Evolutionary conservation across 495 filamentous ascomycete species (phyloP).

Genomic region (Diplogelasinospora grovesii): DNA sequence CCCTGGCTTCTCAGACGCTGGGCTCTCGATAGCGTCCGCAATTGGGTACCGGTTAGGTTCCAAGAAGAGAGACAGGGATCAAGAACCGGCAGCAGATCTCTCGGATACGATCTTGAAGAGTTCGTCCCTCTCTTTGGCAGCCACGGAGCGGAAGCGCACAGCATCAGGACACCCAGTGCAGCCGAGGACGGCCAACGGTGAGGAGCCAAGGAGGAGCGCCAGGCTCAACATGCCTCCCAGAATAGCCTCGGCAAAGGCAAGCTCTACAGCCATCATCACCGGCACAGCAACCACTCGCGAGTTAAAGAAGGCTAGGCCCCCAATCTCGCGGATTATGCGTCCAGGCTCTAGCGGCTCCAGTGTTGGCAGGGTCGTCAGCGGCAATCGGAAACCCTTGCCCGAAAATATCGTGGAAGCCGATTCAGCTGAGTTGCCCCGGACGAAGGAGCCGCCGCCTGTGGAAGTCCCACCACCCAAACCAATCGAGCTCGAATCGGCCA

Average conservation of each 20-base stretch:
- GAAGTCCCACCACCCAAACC: conserved; percentile 31
- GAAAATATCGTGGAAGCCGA: conserved; percentile 61
- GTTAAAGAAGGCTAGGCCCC: conserved; percentile 69
- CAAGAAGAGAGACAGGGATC: conserved; percentile 40
- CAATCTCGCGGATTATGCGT: conserved; percentile 44
- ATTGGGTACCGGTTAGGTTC: conserved; percentile 47
- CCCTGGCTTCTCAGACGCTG: conserved; percentile 49
- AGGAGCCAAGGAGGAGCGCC: conserved; percentile 72
- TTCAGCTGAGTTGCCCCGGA: conserved; percentile 43
- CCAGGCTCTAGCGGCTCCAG: conserved; percentile 52
- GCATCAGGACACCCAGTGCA: conserved; percentile 74
- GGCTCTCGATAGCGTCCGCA: conserved; percentile 55
- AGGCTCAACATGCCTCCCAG: conserved; percentile 60
- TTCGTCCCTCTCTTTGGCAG: conserved; percentile 24
- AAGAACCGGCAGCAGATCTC: conserved; percentile 22
- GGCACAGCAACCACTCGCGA: conserved; percentile 60
- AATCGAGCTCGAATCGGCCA: conserved; percentile 41
- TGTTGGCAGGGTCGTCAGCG: conserved; percentile 79
- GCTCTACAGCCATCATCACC: conserved; percentile 53
- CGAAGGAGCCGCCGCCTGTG: conserved; percentile 36
- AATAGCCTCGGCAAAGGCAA: conserved; percentile 44
- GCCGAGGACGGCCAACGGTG: conserved; percentile 43
- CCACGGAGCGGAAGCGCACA: conserved; percentile 69
- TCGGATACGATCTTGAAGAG: conserved; percentile 13
- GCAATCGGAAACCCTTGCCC: conserved; percentile 65